Evolutionary conservation across 192 early-diverging fungal species (phyloP).

Genomic region (Entomortierella parvispora): DNA sequence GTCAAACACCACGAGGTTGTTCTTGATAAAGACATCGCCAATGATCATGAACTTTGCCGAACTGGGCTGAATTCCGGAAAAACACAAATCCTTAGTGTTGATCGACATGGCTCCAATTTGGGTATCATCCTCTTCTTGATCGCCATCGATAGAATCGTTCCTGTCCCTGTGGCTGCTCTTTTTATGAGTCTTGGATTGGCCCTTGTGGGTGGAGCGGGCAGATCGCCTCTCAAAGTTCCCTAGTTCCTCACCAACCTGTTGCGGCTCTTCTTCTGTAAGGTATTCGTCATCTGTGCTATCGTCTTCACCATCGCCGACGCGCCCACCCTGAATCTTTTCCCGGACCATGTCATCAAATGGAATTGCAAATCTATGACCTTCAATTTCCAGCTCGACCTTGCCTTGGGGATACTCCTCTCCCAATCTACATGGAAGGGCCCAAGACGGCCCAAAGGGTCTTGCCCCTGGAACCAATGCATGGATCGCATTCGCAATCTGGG

Average conservation of each 20-base stretch:
- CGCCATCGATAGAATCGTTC: too few species aligned
- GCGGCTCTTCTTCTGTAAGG: too few species aligned
- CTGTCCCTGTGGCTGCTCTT: not conserved
- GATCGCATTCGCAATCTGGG: constrained; percentile 54
- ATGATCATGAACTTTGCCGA: constrained; percentile 54
- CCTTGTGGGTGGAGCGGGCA: too few species aligned
- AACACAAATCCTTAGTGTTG: constrained; percentile 3
- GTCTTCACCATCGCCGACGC: not conserved
- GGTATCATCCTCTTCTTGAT: too few species aligned
- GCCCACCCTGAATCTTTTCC: not conserved
- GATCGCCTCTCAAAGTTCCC: too few species aligned
- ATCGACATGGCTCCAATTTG: too few species aligned
- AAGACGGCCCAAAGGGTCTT: constrained; percentile 7
- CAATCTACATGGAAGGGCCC: constrained; percentile 46
- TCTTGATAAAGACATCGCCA: constrained; percentile 66
- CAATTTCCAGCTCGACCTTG: constrained; percentile 19
- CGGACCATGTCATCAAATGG: constrained; percentile 23
- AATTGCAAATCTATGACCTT: constrained; percentile 30
- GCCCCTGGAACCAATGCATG: constrained; percentile 47
- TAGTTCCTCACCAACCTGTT: too few species aligned
- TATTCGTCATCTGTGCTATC: not conserved
- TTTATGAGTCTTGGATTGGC: too few species aligned
- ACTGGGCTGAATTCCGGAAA: constrained; percentile 35
- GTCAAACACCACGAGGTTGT: constrained; percentile 67
- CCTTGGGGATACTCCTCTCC: constrained; percentile 6